Conservation (phyloP, 805 yeast species). For the Candida mattraensis region DNA sequence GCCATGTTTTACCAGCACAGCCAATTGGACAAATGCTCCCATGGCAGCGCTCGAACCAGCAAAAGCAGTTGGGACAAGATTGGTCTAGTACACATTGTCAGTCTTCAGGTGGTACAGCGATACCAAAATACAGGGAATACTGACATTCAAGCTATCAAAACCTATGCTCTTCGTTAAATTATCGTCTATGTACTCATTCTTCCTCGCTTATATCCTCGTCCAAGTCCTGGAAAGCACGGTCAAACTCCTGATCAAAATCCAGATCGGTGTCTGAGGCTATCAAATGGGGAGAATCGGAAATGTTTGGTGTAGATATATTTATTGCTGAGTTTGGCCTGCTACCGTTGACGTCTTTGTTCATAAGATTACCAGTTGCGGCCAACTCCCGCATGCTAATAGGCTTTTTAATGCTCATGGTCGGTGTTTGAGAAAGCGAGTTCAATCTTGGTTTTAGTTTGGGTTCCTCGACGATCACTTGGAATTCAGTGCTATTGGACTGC, state of each 20-base stretch:
- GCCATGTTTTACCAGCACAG: no score
- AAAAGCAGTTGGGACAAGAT: no score
- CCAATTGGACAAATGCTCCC: constrained; percentile 3
- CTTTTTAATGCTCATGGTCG: constrained; percentile 3
- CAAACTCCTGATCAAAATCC: constrained; percentile 27
- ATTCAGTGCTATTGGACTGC: constrained; percentile 3
- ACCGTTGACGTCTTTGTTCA: no score
- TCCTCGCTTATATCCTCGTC: constrained; percentile 31
- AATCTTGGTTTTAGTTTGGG: constrained; percentile 11
- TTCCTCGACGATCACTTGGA: constrained; percentile 26
- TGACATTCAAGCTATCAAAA: neutral
- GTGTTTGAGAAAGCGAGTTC: neutral
- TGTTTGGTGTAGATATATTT: constrained; percentile 3
- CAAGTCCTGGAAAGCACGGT: constrained; percentile 24
- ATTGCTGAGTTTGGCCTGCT: no score
- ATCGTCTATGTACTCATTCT: no score
- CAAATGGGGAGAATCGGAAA: constrained; percentile 4
- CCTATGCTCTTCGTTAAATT: neutral
- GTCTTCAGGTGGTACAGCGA: constrained; percentile 1
- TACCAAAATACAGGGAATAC: no score
- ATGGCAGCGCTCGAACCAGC: no score
- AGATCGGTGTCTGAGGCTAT: constrained; percentile 10
- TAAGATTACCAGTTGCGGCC: constrained; percentile 19
- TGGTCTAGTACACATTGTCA: constrained; percentile 4
- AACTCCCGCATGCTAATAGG: constrained; percentile 22